These are phyloP conservation scores for Saturnispora sanitii DNA, from an alignment of 805 yeast genomes.

Conservation along the genomic window DNA sequence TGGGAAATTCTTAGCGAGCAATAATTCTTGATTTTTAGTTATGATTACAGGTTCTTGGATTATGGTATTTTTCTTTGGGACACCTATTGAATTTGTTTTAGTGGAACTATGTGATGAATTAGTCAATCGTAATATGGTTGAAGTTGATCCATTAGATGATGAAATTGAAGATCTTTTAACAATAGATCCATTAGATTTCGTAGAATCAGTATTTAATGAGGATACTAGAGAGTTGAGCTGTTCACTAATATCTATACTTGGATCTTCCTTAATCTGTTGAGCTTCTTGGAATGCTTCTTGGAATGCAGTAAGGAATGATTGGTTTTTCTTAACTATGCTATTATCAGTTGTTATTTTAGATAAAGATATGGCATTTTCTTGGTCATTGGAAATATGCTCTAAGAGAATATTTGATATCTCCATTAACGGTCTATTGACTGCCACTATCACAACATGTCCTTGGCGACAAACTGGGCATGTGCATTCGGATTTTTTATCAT, in stretches of 20 bases:
- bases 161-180: slow-evolving; percentile 6
- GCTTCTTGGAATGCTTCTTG: slow-evolving; percentile 28
- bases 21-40: slow-evolving; percentile 39
- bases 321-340: slow-evolving; percentile 7
- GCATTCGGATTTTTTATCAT: neutral
- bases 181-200: slow-evolving; percentile 10
- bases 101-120: neutral
- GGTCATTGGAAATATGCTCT: neutral
- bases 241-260: neutral
- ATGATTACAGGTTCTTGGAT: neutral
- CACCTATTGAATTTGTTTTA: neutral
- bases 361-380: too few relatives aligned
- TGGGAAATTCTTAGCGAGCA: slow-evolving; percentile 76
- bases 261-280: slow-evolving; percentile 8
- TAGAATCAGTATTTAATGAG: neutral
- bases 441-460: neutral
- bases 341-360: neutral
- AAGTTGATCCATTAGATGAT: neutral
- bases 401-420: neutral
- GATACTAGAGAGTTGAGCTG: too few relatives aligned
- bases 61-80: neutral
- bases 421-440: neutral
- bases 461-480: slow-evolving; percentile 2
- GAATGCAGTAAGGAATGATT: slow-evolving; percentile 27
- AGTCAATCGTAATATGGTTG: neutral